phyloP scores from a whole-genome alignment of 2,329 filamentous ascomycete genomes.

The Fusarium sp. region DNA sequence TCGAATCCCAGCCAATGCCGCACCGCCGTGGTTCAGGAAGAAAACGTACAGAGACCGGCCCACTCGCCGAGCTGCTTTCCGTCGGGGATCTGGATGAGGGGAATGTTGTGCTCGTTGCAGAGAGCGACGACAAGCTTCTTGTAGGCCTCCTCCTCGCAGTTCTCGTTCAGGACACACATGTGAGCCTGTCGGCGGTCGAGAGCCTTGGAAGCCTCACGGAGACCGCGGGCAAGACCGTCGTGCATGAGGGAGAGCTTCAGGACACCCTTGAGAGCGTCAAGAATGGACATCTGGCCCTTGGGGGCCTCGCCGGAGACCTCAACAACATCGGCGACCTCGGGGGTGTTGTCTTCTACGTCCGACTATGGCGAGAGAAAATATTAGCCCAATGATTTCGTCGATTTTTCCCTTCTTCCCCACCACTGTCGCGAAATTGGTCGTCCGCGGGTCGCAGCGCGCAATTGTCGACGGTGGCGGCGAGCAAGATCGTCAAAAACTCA shows the following conservation, averaged over 20 bases:
- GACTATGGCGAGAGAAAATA: slow-evolving; percentile 67
- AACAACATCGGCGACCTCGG: slow-evolving; percentile 87
- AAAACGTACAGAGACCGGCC: slow-evolving; percentile 95
- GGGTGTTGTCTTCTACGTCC: slow-evolving; percentile 99
- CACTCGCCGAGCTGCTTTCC: slow-evolving; percentile 99
- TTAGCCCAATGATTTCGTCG: slow-evolving; percentile 34
- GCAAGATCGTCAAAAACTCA: slow-evolving; percentile 53
- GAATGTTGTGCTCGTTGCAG: slow-evolving; percentile 99
- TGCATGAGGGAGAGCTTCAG: slow-evolving; percentile 99
- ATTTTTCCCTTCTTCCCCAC: slow-evolving; percentile 15
- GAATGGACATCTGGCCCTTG: slow-evolving; percentile 96
- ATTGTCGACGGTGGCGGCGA: slow-evolving; percentile 25
- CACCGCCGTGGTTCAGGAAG: background rate
- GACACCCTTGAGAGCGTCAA: slow-evolving; percentile 98
- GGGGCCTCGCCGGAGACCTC: slow-evolving; percentile 93
- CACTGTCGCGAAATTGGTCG: slow-evolving; percentile 23
- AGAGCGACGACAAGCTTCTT: slow-evolving; percentile 99
- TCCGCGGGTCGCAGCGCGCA: slow-evolving; percentile 24
- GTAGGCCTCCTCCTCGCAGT: slow-evolving; percentile 99
- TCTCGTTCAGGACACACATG: slow-evolving; percentile 99
- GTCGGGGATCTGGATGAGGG: slow-evolving; percentile 99
- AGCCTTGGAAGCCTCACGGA: slow-evolving; percentile 98
- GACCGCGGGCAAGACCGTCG: slow-evolving; percentile 97
- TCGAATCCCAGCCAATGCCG: slow-evolving; percentile 1
- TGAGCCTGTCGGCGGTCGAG: slow-evolving; percentile 98